Percentiles rank a stretch among this genome's conserved stretches.
Conservation (phyloP, 148 eudicot genomes). For the Heliosperma pusillum region DNA sequence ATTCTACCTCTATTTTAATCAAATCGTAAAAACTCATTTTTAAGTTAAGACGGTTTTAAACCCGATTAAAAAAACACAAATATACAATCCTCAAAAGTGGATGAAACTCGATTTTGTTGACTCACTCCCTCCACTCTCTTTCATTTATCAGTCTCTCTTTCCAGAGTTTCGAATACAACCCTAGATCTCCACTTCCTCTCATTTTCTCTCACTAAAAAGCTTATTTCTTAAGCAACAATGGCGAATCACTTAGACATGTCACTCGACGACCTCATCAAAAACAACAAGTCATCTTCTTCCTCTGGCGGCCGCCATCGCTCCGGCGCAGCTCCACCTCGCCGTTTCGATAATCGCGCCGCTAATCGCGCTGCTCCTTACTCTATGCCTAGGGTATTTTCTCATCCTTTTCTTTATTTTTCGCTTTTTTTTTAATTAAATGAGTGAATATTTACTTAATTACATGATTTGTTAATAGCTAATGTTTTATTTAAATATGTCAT, state of each 20-base stretch:
- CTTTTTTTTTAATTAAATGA: background rate
- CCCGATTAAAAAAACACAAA: no score
- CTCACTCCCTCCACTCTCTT: background rate
- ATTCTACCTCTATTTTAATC: no score
- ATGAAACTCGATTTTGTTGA: no score
- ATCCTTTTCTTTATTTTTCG: background rate
- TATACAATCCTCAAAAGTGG: no score
- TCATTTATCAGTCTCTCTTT: background rate
- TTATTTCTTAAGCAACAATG: constrained; percentile 33
- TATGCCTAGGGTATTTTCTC: constrained; percentile 36
- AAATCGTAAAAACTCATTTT: no score
- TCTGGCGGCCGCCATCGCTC: constrained; percentile 23
- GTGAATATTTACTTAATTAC: no score
- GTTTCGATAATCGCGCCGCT: constrained; percentile 50
- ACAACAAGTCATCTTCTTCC: constrained; percentile 60
- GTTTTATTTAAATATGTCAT: no score
- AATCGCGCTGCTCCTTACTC: constrained; percentile 68
- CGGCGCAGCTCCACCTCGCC: constrained; percentile 65
- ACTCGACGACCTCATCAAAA: constrained; percentile 86
- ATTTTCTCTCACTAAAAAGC: constrained; percentile 3
- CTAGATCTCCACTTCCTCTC: constrained; percentile 14
- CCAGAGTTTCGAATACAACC: background rate
- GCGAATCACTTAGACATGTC: constrained; percentile 72
- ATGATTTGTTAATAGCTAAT: no score
- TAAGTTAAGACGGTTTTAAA: no score